A percentile compares a stretch with the other conserved stretches of the same genome.
Conservation (phyloP, 352 stramenopile species). For the Nothophytophthora sp. region DNA sequence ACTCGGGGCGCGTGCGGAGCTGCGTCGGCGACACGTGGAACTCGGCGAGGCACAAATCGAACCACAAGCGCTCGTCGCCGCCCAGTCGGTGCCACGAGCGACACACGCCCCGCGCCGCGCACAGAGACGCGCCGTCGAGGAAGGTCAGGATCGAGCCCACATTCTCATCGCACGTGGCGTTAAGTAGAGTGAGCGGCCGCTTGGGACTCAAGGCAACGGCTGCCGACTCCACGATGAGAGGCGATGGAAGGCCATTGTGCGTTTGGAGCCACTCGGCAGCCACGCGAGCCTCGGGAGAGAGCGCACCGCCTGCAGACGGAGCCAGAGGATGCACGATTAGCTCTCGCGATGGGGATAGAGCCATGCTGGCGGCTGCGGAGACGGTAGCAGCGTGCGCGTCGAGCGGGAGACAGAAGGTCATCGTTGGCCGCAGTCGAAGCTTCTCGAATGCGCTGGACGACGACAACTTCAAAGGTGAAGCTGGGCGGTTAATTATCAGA, state of each 20-base stretch:
- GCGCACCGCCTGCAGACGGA: slow-evolving; percentile 27
- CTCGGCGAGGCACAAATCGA: slow-evolving; percentile 63
- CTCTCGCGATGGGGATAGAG: slow-evolving; percentile 25
- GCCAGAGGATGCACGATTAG: slow-evolving; percentile 74
- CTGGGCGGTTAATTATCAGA: no score
- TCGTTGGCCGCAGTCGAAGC: no score
- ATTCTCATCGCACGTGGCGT: slow-evolving; percentile 81
- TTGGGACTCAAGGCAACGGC: background rate
- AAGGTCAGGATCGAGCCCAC: slow-evolving; percentile 62
- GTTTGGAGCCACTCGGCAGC: slow-evolving; percentile 37
- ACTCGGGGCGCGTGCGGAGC: slow-evolving; percentile 53
- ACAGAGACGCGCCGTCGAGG: slow-evolving; percentile 72
- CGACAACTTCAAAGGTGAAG: no score
- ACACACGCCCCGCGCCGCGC: slow-evolving; percentile 51
- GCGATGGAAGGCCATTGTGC: slow-evolving; percentile 24
- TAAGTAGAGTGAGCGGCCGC: slow-evolving; percentile 37
- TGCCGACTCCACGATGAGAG: slow-evolving; percentile 17
- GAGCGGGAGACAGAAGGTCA: slow-evolving; percentile 6
- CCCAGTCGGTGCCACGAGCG: slow-evolving; percentile 54
- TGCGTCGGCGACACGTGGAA: slow-evolving; percentile 79
- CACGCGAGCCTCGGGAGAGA: slow-evolving; percentile 33
- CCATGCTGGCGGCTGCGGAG: slow-evolving; percentile 3
- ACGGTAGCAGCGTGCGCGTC: background rate
- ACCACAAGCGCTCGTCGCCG: slow-evolving; percentile 65
- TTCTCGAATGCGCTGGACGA: no score